Conservation (phyloP, 106 monocot genomes). For the Gastrodia elata region DNA sequence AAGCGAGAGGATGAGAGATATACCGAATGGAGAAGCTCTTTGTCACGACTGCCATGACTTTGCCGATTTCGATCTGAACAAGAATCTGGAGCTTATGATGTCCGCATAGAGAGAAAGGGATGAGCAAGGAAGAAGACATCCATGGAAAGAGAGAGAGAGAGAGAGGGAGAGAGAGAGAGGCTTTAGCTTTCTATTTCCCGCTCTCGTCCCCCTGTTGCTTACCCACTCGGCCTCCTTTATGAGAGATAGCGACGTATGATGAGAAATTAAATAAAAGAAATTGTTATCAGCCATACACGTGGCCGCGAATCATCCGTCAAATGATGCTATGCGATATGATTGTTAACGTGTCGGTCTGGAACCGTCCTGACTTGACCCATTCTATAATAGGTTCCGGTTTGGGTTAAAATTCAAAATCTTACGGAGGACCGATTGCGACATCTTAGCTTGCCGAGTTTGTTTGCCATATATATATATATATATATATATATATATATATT, state of each 20-base stretch:
- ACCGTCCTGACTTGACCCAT: background rate
- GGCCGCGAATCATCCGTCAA: background rate
- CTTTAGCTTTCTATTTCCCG: slow-evolving; percentile 5
- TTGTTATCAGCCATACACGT: background rate
- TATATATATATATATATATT: no score
- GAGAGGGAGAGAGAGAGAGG: background rate
- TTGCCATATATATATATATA: no score
- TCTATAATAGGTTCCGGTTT: no score
- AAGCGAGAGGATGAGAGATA: background rate
- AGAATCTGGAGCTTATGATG: background rate
- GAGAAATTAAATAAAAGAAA: background rate
- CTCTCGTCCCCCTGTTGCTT: background rate
- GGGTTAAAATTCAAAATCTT: no score
- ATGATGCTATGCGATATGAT: background rate
- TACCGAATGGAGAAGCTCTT: slow-evolving; percentile 9
- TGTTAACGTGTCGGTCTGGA: background rate
- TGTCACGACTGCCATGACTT: slow-evolving; percentile 8
- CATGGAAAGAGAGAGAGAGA: background rate
- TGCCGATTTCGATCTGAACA: background rate
- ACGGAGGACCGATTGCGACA: no score
- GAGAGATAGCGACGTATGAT: slow-evolving; percentile 5
- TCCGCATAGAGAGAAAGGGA: background rate
- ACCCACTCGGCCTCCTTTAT: background rate
- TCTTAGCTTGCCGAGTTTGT: no score
- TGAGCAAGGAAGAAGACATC: background rate